phyloP scores from a whole-genome alignment of 768 basidiomycete species.

The Leccinum fibrillosum region DNA sequence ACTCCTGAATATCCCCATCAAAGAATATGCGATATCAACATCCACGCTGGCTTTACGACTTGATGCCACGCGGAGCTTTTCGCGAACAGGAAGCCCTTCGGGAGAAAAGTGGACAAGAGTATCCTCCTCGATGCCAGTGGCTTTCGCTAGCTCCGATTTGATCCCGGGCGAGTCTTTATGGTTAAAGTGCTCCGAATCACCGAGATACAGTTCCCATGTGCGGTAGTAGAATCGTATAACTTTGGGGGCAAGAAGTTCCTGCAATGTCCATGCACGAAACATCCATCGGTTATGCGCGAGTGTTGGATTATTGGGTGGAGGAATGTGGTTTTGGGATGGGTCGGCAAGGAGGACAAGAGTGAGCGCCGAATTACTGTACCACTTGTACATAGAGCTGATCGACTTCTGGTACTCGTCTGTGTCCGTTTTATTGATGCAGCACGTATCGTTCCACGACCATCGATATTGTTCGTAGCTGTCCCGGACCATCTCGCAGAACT shows the following conservation, averaged over 20 bases:
- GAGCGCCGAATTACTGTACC: constrained; percentile 1
- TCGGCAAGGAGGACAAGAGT: constrained; percentile 11
- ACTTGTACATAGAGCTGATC: too few species aligned
- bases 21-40: constrained; percentile 10
- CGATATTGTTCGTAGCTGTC: not conserved
- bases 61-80: constrained; percentile 12
- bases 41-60: constrained; percentile 4
- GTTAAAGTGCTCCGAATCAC: not conserved
- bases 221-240: constrained; percentile 12
- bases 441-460: constrained; percentile 13
- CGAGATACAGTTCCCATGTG: constrained; percentile 5
- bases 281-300: constrained; percentile 14
- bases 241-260: constrained; percentile 11
- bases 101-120: constrained; percentile 3
- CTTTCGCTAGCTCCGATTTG: not conserved
- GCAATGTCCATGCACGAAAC: constrained; percentile 13
- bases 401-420: not conserved
- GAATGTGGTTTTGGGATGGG: not conserved
- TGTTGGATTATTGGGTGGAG: not conserved
- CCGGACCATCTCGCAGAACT: constrained; percentile 7
- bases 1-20: constrained; percentile 15
- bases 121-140: not conserved
- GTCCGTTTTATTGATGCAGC: constrained; percentile 7
- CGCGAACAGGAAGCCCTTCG: not conserved
- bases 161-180: constrained; percentile 5